A percentile compares a stretch with the other conserved stretches of the same genome.
Conservation (phyloP, 1,139 yeast species). For the Kazachstania sp. region DNA sequence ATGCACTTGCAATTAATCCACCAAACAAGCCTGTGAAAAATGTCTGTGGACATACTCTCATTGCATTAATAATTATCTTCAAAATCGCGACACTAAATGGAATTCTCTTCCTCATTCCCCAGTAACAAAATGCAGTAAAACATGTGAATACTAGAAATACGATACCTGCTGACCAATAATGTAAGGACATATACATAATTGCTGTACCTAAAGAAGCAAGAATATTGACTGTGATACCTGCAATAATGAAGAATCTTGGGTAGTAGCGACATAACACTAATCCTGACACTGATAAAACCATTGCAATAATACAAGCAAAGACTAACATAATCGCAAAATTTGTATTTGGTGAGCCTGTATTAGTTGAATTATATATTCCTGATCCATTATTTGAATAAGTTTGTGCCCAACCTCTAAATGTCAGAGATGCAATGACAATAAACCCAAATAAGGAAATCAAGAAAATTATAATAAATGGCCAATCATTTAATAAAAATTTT, state of each 20-base stretch:
- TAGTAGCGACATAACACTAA: constrained; percentile 53
- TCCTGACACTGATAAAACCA: constrained; percentile 51
- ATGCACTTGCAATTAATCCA: constrained; percentile 52
- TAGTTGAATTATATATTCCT: constrained; percentile 49
- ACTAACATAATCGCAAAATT: constrained; percentile 65
- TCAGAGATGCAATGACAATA: constrained; percentile 59
- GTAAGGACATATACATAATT: constrained; percentile 54
- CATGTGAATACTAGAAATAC: constrained; percentile 60
- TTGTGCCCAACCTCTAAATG: constrained; percentile 53
- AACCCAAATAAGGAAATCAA: constrained; percentile 58
- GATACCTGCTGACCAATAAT: constrained; percentile 71
- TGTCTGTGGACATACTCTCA: constrained; percentile 63
- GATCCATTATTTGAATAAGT: constrained; percentile 53
- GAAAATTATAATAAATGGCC: constrained; percentile 62
- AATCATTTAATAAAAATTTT: constrained; percentile 63
- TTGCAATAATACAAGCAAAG: constrained; percentile 54
- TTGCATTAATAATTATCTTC: constrained; percentile 65
- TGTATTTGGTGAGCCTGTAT: constrained; percentile 57
- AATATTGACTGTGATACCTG: constrained; percentile 62
- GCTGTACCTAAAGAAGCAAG: constrained; percentile 67
- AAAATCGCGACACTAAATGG: constrained; percentile 68
- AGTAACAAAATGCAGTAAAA: constrained; percentile 62
- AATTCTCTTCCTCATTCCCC: constrained; percentile 63
- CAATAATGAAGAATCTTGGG: constrained; percentile 60
- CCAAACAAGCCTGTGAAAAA: constrained; percentile 59